These are phyloP conservation scores for Corymbia calophylla DNA, from an alignment of 441 rosid species.

Conservation along the genomic window DNA sequence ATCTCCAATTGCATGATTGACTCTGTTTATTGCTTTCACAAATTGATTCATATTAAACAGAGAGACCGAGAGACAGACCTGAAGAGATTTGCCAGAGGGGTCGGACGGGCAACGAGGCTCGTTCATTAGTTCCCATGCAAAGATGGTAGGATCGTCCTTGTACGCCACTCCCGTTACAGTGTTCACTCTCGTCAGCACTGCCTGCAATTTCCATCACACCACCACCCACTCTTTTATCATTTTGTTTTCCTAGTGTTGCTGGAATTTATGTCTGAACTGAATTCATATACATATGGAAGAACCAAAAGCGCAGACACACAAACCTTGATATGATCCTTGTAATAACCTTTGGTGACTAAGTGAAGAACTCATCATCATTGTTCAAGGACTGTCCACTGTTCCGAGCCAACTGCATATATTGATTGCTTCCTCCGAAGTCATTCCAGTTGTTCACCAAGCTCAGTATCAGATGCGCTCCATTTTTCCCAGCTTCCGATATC, in stretches of 20 bases:
- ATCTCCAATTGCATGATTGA: background rate
- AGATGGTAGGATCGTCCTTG: slow-evolving; percentile 47
- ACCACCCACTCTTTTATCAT: background rate
- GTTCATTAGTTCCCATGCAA: slow-evolving; percentile 65
- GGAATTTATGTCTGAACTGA: background rate
- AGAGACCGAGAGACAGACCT: slow-evolving; percentile 14
- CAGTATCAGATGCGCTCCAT: slow-evolving; percentile 13
- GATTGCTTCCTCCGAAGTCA: slow-evolving; percentile 20
- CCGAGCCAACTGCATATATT: slow-evolving; percentile 28
- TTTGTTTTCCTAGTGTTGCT: background rate
- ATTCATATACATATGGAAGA: background rate
- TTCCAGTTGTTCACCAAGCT: slow-evolving; percentile 31
- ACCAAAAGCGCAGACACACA: background rate
- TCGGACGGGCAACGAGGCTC: slow-evolving; percentile 35
- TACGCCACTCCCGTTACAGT: slow-evolving; percentile 38
- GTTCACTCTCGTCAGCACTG: slow-evolving; percentile 41
- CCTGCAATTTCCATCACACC: slow-evolving; percentile 15
- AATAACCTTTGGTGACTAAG: slow-evolving; percentile 13
- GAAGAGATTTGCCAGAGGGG: slow-evolving; percentile 30
- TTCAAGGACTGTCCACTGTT: slow-evolving; percentile 7
- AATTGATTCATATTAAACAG: background rate
- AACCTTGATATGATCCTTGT: slow-evolving; percentile 31
- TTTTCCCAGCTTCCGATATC: slow-evolving; percentile 21
- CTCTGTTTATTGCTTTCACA: background rate
- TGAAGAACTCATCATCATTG: slow-evolving; percentile 23